Conservation (phyloP, 208 protist species). For the Balamuthia mandrillaris region DNA sequence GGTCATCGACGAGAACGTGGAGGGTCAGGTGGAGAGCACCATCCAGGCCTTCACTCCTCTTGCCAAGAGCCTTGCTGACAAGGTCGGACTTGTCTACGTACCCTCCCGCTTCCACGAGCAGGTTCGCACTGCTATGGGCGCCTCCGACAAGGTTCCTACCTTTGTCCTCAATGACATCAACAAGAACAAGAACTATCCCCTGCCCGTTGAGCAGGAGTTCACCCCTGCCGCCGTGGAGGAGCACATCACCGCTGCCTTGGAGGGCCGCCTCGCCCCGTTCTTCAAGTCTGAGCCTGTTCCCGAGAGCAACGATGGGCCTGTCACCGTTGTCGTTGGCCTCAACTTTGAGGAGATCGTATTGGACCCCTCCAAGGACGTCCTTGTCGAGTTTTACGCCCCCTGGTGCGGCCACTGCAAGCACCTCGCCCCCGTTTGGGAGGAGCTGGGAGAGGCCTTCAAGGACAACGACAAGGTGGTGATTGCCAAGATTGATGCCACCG, state of each 20-base stretch:
- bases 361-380: slow-evolving; percentile 83
- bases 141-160: neutral
- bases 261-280: neutral
- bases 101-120: neutral
- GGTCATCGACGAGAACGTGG: neutral
- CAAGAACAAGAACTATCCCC: neutral
- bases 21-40: neutral
- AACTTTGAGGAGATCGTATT: slow-evolving; percentile 62
- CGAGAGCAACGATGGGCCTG: slow-evolving; percentile 42
- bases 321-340: slow-evolving; percentile 56
- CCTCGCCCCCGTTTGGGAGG: slow-evolving; percentile 76
- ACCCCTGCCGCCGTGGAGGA: neutral
- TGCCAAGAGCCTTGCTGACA: neutral
- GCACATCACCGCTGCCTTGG: neutral
- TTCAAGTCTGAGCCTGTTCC: slow-evolving; percentile 53
- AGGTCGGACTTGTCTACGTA: slow-evolving; percentile 12
- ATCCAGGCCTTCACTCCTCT: neutral
- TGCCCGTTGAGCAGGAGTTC: neutral
- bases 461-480: slow-evolving; percentile 44
- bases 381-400: slow-evolving; percentile 92
- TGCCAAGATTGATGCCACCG: slow-evolving; percentile 65
- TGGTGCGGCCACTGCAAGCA: slow-evolving; percentile 95
- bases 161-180: slow-evolving; percentile 22
- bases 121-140: neutral
- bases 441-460: slow-evolving; percentile 37